A percentile compares a stretch with the other conserved stretches of the same genome.
Evolutionary conservation across 331 rosid genomes (phyloP).

Genomic region (Rhamnella rubrinervis): DNA sequence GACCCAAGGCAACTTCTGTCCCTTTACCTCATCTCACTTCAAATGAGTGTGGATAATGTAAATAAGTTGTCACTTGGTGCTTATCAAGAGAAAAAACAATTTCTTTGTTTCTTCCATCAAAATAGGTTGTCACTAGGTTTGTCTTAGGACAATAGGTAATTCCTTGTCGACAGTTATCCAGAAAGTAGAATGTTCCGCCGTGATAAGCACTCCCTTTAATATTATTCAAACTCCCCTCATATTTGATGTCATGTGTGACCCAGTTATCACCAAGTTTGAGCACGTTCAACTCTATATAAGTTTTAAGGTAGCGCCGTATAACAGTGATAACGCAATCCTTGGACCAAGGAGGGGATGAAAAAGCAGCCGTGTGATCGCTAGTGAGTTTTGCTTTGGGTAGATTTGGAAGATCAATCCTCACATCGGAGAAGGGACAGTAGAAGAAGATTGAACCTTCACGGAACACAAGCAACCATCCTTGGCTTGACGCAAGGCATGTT

Average conservation of each 20-base stretch:
- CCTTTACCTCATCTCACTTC: too few relatives aligned
- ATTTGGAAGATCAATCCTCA: slow-evolving; percentile 14
- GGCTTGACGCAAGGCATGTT: slow-evolving; percentile 26
- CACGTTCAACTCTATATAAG: not conserved
- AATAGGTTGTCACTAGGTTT: too few relatives aligned
- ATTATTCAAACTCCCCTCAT: not conserved
- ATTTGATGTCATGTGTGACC: not conserved
- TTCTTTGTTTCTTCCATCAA: too few relatives aligned
- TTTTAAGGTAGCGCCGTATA: not conserved
- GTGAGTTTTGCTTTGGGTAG: slow-evolving; percentile 5
- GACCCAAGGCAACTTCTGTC: too few relatives aligned
- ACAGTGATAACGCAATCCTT: slow-evolving; percentile 16
- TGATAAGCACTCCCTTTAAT: slow-evolving; percentile 1
- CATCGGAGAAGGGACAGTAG: slow-evolving; percentile 14
- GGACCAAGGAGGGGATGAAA: slow-evolving; percentile 25
- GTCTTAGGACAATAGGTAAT: too few relatives aligned
- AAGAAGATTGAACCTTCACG: slow-evolving; percentile 16
- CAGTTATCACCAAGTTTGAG: slow-evolving; percentile 2
- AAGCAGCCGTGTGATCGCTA: slow-evolving; percentile 14
- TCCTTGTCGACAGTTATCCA: not conserved
- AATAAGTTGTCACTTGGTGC: too few relatives aligned
- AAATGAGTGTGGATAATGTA: too few relatives aligned
- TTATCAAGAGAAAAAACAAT: too few relatives aligned
- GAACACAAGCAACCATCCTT: slow-evolving; percentile 26
- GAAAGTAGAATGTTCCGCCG: slow-evolving; percentile 2